phyloP scores from a whole-genome alignment of 148 eudicot species.

The Rhododendron ovatum region DNA sequence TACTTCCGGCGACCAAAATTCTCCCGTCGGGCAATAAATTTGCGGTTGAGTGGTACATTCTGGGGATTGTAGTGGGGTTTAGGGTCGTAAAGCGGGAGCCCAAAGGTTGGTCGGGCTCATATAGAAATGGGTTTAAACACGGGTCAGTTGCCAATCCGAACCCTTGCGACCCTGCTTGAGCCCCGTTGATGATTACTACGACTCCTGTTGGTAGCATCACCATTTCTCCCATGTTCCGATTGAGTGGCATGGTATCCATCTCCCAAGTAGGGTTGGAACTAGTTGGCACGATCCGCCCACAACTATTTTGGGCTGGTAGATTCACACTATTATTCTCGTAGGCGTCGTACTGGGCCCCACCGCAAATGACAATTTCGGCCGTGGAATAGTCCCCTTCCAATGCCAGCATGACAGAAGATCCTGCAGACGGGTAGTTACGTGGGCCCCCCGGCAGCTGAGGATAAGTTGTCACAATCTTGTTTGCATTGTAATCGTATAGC shows the following conservation, averaged over 20 bases:
- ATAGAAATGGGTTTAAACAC: slow-evolving; percentile 58
- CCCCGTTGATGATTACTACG: not conserved
- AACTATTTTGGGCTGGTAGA: slow-evolving; percentile 62
- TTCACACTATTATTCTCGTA: slow-evolving; percentile 39
- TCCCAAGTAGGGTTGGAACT: not conserved
- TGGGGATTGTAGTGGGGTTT: slow-evolving; percentile 55
- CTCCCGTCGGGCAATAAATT: slow-evolving; percentile 84
- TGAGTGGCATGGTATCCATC: slow-evolving; percentile 32
- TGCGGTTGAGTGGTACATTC: slow-evolving; percentile 93
- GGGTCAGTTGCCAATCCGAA: slow-evolving; percentile 64
- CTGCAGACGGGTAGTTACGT: slow-evolving; percentile 82
- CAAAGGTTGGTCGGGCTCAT: slow-evolving; percentile 55
- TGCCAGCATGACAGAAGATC: slow-evolving; percentile 85
- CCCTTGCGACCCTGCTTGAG: slow-evolving; percentile 61
- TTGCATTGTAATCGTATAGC: slow-evolving; percentile 36
- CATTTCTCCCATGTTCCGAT: not conserved
- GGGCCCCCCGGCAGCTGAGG: slow-evolving; percentile 78
- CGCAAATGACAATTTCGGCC: slow-evolving; percentile 74
- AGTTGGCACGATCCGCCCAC: slow-evolving; percentile 28
- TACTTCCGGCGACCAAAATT: slow-evolving; percentile 73
- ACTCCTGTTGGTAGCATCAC: not conserved
- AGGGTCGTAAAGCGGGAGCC: slow-evolving; percentile 79
- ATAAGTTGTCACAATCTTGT: slow-evolving; percentile 22
- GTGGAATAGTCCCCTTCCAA: slow-evolving; percentile 53
- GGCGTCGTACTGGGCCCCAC: slow-evolving; percentile 79